Evolutionary conservation across 306 rosid genomes (phyloP).

Genomic region (Begonia fuchsioides): DNA sequence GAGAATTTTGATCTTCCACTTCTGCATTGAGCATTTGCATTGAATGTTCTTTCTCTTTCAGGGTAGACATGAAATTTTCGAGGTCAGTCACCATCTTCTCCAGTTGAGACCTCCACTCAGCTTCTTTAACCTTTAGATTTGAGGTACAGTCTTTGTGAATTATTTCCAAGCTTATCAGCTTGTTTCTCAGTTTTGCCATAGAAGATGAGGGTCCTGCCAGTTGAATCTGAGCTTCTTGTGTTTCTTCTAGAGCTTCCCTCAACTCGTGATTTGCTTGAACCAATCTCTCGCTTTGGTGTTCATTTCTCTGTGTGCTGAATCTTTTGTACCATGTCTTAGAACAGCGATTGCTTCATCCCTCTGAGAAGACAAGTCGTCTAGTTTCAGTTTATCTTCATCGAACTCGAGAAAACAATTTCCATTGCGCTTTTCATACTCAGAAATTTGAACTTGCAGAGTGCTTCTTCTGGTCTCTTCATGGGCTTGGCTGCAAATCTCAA

Average conservation of each 20-base stretch:
- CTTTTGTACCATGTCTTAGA: slow-evolving; percentile 44
- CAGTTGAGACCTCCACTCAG: slow-evolving; percentile 13
- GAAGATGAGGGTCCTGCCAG: slow-evolving; percentile 51
- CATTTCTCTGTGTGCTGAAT: slow-evolving; percentile 37
- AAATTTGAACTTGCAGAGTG: slow-evolving; percentile 46
- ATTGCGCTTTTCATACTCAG: slow-evolving; percentile 26
- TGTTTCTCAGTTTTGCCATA: slow-evolving; percentile 42
- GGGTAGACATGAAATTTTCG: slow-evolving; percentile 20
- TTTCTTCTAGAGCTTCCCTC: slow-evolving; percentile 32
- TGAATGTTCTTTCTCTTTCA: slow-evolving; percentile 27
- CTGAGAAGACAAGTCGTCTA: slow-evolving; percentile 28
- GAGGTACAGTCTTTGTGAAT: slow-evolving; percentile 33
- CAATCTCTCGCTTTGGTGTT: slow-evolving; percentile 35
- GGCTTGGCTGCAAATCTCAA: slow-evolving; percentile 46
- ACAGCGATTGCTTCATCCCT: slow-evolving; percentile 45
- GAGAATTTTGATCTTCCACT: slow-evolving; percentile 33
- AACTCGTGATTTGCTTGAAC: slow-evolving; percentile 60
- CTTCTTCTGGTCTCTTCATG: slow-evolving; percentile 60
- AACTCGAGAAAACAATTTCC: slow-evolving; percentile 23
- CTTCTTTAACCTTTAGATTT: slow-evolving; percentile 25
- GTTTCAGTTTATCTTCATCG: slow-evolving; percentile 25
- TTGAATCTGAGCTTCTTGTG: slow-evolving; percentile 72
- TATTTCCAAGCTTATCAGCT: slow-evolving; percentile 39
- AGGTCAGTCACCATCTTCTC: slow-evolving; percentile 17
- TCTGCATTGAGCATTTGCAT: slow-evolving; percentile 30